Base-by-base conservation (phyloP, 345 rosid genomes). In the Eucalyptus urophylla region DNA sequence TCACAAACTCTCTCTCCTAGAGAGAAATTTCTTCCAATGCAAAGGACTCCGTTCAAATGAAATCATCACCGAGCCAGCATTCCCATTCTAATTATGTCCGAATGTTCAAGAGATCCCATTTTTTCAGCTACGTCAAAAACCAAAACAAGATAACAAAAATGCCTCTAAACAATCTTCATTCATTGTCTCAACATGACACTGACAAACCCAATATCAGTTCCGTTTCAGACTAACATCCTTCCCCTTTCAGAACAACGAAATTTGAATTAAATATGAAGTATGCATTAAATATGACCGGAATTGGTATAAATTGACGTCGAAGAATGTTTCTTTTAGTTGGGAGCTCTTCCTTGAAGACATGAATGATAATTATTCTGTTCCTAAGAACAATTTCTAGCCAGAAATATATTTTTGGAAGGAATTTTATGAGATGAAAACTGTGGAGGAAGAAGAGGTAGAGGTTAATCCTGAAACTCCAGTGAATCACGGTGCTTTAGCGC, bases 221-320 rank as follows among this genome's bases (percentile, higher is more conserved):
- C 2, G 4, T 1, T 60, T 60, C 3, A 27, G 31, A 27, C 31
- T 60, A 25, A 60, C 8, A 40, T 40, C 37, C 37, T 33, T 37
- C 4, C 33, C 15, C 65, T 24, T 58, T 8, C 27, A 21, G 3
- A 54, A 51, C 54, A 51, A 16, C 0, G 8, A 1, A 51, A 51
- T 51, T 51, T 51, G 22, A 16, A 51, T 51, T 51, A 51, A 51
- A 51, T 51, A 6, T 51, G 54, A 16, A 51, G 54, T 16, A 51
- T 51, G 54, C 54, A 51, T 6, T 51, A 51, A 16, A 51, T 1
- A 51, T 51, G 21, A 51, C 54, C 2, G 3, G 8, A 51, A 51
- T 51, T 16, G 54, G 4, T 16, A 51, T 51, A 47, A 16, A 16
- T 51, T 51, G 21, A 51, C 0, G 21, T 2, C 0, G 0, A 16